These are phyloP conservation scores for Pichia sp. DNA, from an alignment of 1,139 yeast genomes.

Conservation along the genomic window DNA sequence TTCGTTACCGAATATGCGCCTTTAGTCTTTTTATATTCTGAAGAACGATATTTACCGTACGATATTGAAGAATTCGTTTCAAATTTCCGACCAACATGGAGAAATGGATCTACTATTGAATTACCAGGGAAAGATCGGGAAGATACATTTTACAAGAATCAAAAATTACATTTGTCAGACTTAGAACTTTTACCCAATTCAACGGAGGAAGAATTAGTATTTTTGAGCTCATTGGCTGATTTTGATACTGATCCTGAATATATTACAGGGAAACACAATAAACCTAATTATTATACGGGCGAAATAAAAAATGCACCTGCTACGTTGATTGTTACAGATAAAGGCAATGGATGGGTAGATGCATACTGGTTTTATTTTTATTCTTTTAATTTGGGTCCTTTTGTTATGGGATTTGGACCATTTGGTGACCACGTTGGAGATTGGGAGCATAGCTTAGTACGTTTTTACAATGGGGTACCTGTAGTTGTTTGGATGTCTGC, in stretches of 20 bases:
- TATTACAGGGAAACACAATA: slow-evolving; percentile 68
- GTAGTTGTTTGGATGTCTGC: slow-evolving; percentile 98
- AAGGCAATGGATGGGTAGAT: slow-evolving; percentile 89
- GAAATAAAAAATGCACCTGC: slow-evolving; percentile 74
- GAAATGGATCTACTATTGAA: slow-evolving; percentile 40
- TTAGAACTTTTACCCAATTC: slow-evolving; percentile 31
- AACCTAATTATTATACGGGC: slow-evolving; percentile 70
- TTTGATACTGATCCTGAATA: slow-evolving; percentile 75
- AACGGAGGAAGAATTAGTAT: slow-evolving; percentile 31
- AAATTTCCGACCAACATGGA: slow-evolving; percentile 48
- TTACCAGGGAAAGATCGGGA: slow-evolving; percentile 31
- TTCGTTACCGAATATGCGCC: slow-evolving; percentile 75
- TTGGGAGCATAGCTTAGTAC: slow-evolving; percentile 92
- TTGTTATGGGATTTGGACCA: slow-evolving; percentile 96
- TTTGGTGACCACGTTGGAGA: slow-evolving; percentile 97
- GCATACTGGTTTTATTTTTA: slow-evolving; percentile 96
- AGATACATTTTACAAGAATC: slow-evolving; percentile 14
- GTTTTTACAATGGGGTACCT: slow-evolving; percentile 79
- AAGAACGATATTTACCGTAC: slow-evolving; percentile 81
- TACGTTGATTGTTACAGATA: slow-evolving; percentile 74
- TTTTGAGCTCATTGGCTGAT: slow-evolving; percentile 61
- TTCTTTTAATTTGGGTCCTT: slow-evolving; percentile 91
- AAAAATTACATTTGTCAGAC: slow-evolving; percentile 34
- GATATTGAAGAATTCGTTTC: slow-evolving; percentile 65
- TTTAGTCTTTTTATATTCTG: slow-evolving; percentile 78